These are phyloP conservation scores for Nicotiana paniculata DNA, from an alignment of 257 asterid species.

Conservation along the genomic window DNA sequence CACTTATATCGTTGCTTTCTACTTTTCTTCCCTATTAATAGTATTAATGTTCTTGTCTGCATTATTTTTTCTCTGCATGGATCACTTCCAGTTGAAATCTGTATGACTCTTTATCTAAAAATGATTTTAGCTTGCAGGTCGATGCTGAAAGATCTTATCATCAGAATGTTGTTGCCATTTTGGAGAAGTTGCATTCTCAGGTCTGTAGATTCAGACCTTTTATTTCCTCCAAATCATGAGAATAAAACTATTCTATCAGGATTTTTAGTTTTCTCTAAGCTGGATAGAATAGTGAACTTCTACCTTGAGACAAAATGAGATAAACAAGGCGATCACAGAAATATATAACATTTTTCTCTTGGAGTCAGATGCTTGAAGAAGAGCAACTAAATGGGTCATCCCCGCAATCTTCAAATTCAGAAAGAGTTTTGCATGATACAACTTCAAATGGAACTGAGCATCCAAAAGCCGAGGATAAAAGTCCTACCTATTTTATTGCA, in stretches of 20 bases:
- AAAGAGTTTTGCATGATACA: slow-evolving; percentile 26
- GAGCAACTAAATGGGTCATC: slow-evolving; percentile 54
- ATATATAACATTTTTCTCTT: background rate
- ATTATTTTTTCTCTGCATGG: background rate
- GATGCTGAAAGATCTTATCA: slow-evolving; percentile 90
- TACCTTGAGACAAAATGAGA: background rate
- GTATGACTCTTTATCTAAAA: slow-evolving; percentile 15
- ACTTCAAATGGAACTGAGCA: slow-evolving; percentile 29
- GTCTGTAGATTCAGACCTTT: slow-evolving; percentile 27
- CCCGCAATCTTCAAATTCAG: slow-evolving; percentile 30
- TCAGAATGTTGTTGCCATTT: slow-evolving; percentile 54
- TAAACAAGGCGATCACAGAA: background rate
- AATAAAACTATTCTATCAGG: background rate
- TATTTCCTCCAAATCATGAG: slow-evolving; percentile 4
- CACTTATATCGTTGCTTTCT: background rate
- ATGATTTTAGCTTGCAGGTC: slow-evolving; percentile 48
- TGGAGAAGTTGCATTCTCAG: slow-evolving; percentile 86
- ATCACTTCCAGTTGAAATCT: background rate
- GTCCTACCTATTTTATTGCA: slow-evolving; percentile 43
- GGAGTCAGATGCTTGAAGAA: slow-evolving; percentile 59
- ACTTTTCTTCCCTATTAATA: background rate
- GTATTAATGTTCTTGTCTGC: background rate
- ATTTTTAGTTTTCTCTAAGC: background rate
- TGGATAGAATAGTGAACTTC: background rate
- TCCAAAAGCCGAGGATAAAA: slow-evolving; percentile 30